Conservation (phyloP, 2,329 filamentous ascomycete genomes). For the Botryosphaeria dothidea region DNA sequence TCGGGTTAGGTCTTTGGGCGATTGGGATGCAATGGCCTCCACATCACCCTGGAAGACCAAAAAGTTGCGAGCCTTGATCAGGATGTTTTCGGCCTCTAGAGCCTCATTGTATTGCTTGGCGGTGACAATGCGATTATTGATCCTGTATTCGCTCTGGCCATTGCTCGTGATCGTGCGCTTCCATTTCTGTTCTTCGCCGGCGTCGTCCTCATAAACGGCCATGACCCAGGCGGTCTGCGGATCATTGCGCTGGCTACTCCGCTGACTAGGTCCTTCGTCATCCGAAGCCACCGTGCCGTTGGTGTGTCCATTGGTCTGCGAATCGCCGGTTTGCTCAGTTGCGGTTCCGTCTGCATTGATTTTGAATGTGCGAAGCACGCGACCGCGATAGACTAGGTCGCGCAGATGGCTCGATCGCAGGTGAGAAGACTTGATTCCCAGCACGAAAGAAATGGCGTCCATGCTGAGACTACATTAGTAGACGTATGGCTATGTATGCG, state of each 20-base stretch:
- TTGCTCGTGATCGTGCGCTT: slow-evolving; percentile 89
- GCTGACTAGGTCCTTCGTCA: slow-evolving; percentile 52
- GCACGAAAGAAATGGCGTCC: slow-evolving; percentile 98
- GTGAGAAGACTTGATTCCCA: slow-evolving; percentile 98
- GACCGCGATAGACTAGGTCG: slow-evolving; percentile 93
- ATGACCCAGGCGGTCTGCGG: slow-evolving; percentile 98
- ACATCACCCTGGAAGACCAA: slow-evolving; percentile 98
- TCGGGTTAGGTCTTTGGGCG: slow-evolving; percentile 87
- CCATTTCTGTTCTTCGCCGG: slow-evolving; percentile 92
- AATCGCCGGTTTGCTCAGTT: slow-evolving; percentile 43
- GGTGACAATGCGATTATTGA: slow-evolving; percentile 87
- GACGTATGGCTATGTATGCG: neutral
- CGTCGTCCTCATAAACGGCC: slow-evolving; percentile 98
- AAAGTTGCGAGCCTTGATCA: slow-evolving; percentile 98
- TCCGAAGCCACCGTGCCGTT: slow-evolving; percentile 24
- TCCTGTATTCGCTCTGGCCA: slow-evolving; percentile 91
- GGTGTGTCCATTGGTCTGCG: slow-evolving; percentile 58
- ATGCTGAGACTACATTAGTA: slow-evolving; percentile 62
- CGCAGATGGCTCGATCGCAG: slow-evolving; percentile 90
- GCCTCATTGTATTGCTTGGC: slow-evolving; percentile 92
- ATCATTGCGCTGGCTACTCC: slow-evolving; percentile 69
- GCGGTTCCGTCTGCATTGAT: slow-evolving; percentile 90
- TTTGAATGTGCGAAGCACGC: slow-evolving; percentile 87
- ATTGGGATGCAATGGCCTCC: slow-evolving; percentile 93
- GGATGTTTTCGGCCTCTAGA: slow-evolving; percentile 89